A percentile compares a stretch with the other conserved stretches of the same genome.
Conservation (phyloP, 305 asterid species). For the Caryopteris hybrid region DNA sequence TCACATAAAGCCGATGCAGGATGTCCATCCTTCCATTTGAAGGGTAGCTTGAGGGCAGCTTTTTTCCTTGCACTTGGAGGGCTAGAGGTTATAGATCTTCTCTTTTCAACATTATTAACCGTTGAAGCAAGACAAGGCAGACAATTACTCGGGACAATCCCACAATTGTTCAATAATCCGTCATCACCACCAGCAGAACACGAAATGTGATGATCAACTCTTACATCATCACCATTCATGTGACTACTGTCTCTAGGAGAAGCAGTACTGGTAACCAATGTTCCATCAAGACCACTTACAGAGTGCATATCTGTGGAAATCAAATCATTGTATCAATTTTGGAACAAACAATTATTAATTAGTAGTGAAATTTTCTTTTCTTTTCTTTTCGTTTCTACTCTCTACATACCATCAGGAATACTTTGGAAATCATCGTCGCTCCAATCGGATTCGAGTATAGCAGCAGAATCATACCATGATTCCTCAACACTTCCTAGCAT, state of each 20-base stretch:
- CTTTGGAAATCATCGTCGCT: slow-evolving; percentile 96
- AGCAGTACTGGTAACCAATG: slow-evolving; percentile 14
- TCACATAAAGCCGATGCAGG: slow-evolving; percentile 59
- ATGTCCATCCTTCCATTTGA: slow-evolving; percentile 90
- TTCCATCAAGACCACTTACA: slow-evolving; percentile 41
- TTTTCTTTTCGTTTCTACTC: too few relatives aligned
- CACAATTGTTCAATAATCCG: slow-evolving; percentile 67
- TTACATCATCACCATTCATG: slow-evolving; percentile 18
- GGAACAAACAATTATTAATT: not conserved
- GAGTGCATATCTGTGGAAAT: slow-evolving; percentile 49
- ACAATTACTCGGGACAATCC: slow-evolving; percentile 76
- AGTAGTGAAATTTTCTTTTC: too few relatives aligned
- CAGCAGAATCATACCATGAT: slow-evolving; percentile 86
- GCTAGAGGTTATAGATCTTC: slow-evolving; percentile 60
- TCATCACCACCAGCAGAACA: slow-evolving; percentile 36
- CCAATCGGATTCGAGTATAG: slow-evolving; percentile 75
- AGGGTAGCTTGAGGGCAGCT: slow-evolving; percentile 61
- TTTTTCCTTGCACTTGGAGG: slow-evolving; percentile 57
- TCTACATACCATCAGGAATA: slow-evolving; percentile 70
- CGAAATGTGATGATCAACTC: slow-evolving; percentile 26
- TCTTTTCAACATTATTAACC: slow-evolving; percentile 59
- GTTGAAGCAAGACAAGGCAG: slow-evolving; percentile 92
- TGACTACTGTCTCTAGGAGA: slow-evolving; percentile 27
- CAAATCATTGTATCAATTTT: not conserved
- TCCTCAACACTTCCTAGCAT: slow-evolving; percentile 73